Evolutionary conservation across 75 land plant species (phyloP).

Genomic region (Picea glauca): DNA sequence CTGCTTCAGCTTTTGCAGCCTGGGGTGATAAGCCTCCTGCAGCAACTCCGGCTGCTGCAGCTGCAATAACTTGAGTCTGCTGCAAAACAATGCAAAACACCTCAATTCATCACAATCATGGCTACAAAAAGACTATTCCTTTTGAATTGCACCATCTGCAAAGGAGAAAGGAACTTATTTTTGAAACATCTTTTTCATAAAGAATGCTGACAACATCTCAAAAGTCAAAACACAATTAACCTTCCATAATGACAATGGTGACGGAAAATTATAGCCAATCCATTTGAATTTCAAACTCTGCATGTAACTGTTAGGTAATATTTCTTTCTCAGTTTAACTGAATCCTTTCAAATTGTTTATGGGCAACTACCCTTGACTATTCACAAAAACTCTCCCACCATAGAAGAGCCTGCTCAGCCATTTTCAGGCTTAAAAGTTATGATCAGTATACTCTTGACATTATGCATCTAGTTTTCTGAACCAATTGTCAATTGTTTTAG

Average conservation of each 20-base stretch:
- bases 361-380: no score
- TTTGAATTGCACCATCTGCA: background rate
- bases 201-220: no score
- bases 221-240: background rate
- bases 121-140: no score
- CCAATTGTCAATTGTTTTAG: no score
- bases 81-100: constrained; percentile 10
- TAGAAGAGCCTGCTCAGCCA: background rate
- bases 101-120: constrained; percentile 2
- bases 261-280: background rate
- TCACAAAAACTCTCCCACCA: background rate
- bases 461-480: no score
- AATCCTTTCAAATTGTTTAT: no score
- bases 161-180: background rate
- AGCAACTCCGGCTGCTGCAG: constrained; percentile 99
- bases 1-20: constrained; percentile 91
- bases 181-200: no score
- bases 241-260: background rate
- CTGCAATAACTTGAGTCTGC: constrained; percentile 99
- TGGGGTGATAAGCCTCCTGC: constrained; percentile 92
- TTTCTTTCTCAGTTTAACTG: background rate
- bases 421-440: background rate
- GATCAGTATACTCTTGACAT: background rate
- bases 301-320: background rate
- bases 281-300: background rate